Conservation (phyloP, 83 land plant genomes). For the Isoetes engelmannii region DNA sequence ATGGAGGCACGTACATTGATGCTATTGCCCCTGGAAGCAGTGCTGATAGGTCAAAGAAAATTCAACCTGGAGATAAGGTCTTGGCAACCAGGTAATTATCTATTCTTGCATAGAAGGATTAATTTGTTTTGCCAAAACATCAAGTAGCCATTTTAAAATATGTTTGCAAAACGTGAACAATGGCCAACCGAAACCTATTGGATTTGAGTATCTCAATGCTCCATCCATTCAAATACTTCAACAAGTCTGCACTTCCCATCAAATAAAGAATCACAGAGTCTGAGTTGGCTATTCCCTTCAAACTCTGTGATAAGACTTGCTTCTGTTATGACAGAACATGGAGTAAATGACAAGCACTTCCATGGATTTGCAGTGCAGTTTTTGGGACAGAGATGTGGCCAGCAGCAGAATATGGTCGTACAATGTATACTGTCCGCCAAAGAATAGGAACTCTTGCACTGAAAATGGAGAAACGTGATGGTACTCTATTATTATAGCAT, state of each 20-base stretch:
- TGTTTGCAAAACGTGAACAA: neutral
- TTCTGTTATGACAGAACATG: too few species aligned
- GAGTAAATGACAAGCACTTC: too few species aligned
- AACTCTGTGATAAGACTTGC: too few species aligned
- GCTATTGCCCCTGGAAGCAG: conserved; percentile 81
- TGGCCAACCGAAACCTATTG: neutral
- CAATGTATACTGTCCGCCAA: conserved; percentile 97
- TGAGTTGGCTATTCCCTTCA: too few species aligned
- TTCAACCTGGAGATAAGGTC: conserved; percentile 84
- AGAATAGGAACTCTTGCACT: conserved; percentile 81
- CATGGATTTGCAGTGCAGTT: conserved; percentile 76
- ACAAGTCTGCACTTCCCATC: too few species aligned
- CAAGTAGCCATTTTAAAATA: neutral
- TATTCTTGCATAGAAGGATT: neutral
- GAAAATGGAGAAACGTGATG: conserved; percentile 88
- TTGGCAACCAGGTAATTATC: conserved; percentile 85
- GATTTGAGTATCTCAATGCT: too few species aligned
- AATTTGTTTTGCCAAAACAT: neutral
- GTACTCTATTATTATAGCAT: too few species aligned
- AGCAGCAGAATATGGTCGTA: conserved; percentile 95
- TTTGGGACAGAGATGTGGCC: conserved; percentile 97
- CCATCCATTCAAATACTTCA: too few species aligned
- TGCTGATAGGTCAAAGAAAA: conserved; percentile 57
- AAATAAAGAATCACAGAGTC: too few species aligned
- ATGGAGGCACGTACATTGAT: conserved; percentile 92